Conservation (phyloP, 2,329 filamentous ascomycete species). For the Bipolaris gigantea region DNA sequence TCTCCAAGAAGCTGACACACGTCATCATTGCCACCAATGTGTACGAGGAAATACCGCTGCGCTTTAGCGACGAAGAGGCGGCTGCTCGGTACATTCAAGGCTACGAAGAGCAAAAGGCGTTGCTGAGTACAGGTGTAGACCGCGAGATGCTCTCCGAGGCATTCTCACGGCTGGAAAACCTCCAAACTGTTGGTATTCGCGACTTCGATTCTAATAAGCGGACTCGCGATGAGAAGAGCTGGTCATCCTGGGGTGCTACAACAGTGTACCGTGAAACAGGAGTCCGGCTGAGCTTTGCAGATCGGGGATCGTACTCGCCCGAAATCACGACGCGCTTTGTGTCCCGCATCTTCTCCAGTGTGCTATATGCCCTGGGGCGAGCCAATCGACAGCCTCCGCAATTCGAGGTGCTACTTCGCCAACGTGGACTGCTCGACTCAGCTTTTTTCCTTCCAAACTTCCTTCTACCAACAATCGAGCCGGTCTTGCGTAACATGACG, state of each 20-base stretch:
- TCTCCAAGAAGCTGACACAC: conserved; percentile 48
- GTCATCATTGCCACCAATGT: conserved; percentile 55
- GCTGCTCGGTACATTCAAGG: conserved; percentile 23
- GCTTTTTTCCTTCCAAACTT: conserved; percentile 54
- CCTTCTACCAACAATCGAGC: conserved; percentile 42
- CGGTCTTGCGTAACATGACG: conserved; percentile 52
- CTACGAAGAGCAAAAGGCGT: conserved; percentile 24
- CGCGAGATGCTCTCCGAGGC: conserved; percentile 60
- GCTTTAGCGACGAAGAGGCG: conserved; percentile 18
- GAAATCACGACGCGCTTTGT: conserved; percentile 14
- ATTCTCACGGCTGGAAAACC: conserved; percentile 57
- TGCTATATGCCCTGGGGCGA: conserved; percentile 28
- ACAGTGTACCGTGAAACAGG: conserved; percentile 47
- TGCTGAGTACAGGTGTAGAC: conserved; percentile 52
- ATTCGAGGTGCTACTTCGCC: conserved; percentile 54
- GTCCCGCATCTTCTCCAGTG: conserved; percentile 20
- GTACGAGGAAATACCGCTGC: conserved; percentile 21
- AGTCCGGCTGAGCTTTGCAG: conserved; percentile 16
- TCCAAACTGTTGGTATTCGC: conserved; percentile 61
- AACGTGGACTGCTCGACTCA: conserved; percentile 40
- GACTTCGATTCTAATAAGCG: conserved; percentile 59
- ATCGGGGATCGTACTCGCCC: conserved; percentile 6
- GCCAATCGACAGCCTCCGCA: conserved; percentile 45
- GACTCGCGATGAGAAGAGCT: conserved; percentile 54
- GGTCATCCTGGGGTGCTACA: conserved; percentile 59